Evolutionary conservation across 1,139 yeast species (phyloP), one percentile per base, ranked within the genome.

Genomic region (Geotrichum fermentans): DNA sequence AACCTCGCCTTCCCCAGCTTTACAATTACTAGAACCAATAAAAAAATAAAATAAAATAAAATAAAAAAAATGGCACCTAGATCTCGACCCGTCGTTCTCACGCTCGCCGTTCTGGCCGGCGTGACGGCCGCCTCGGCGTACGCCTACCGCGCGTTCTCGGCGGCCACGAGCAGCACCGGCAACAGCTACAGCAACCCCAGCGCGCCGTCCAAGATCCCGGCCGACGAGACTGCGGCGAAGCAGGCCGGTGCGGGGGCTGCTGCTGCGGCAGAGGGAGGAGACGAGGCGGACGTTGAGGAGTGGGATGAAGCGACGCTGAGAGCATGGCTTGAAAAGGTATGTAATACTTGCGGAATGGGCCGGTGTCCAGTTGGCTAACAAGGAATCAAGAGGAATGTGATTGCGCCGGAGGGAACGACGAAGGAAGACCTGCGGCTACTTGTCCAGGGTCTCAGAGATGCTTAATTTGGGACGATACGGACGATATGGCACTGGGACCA

Each of bases 371-470:
- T 17, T 28, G n/a, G n/a, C n/a, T n/a, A n/a, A n/a, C n/a, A n/a
- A n/a, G n/a, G n/a, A n/a, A n/a, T n/a, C n/a, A n/a, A 39, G 42
- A 39, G 34, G 29, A 20, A 26, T 29, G 16, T 39, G 5, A 26
- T 29, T 5, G 42, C 42, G 32, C 42, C 42, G 3, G 42, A 39
- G 29, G 42, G 29, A 14, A 39, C 42, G 20, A 26, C 33, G 8
- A 26, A 18, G 20, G 22, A 39, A 18, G 32, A 39, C 16, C 34
- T 39, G 3, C 20, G 16, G n/a, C 34, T 20, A 20, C 42, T 39
- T 39, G 42, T 29, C 33, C 26, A 39, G 42, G 20, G 22, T 34
- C 22, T 34, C 11, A 34, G 20, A 34, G 38, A 16, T 16, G 17
- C 20, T 16, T 34, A 16, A 34, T n/a, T n/a, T n/a, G n/a, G n/a